Evolutionary conservation across 495 filamentous ascomycete genomes (phyloP).

Genomic region (Penicillium angulare): DNA sequence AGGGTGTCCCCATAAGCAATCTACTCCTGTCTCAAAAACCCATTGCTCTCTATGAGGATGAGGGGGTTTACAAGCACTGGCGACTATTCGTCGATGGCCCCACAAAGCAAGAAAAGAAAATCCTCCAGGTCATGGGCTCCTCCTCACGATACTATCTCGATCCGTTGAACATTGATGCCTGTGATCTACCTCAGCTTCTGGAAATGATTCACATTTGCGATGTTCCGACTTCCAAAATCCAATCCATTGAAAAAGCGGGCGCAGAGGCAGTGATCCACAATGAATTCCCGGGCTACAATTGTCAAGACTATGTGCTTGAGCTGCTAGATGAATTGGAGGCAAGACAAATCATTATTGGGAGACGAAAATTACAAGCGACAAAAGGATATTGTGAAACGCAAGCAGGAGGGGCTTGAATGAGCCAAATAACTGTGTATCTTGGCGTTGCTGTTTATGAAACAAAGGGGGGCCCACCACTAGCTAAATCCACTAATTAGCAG

Average conservation of each 20-base stretch:
- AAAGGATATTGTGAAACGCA: neutral
- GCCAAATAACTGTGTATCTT: too few relatives aligned
- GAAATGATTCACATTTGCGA: neutral
- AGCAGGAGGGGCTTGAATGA: neutral
- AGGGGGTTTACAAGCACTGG: slow-evolving; percentile 1
- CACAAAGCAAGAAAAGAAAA: neutral
- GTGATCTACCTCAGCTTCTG: neutral
- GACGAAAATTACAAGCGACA: neutral
- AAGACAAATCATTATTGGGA: neutral
- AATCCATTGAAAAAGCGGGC: neutral
- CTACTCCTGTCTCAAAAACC: too few relatives aligned
- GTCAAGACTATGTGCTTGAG: slow-evolving; percentile 4
- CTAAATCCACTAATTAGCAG: too few relatives aligned
- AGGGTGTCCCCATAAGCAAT: too few relatives aligned
- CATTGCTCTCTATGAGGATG: too few relatives aligned
- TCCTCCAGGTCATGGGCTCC: slow-evolving; percentile 1
- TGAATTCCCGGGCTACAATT: neutral
- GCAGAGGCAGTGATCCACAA: neutral
- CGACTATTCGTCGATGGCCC: slow-evolving; percentile 1
- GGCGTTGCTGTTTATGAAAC: too few relatives aligned
- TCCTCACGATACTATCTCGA: neutral
- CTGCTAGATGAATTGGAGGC: neutral
- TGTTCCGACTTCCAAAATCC: neutral
- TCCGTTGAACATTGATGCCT: neutral
- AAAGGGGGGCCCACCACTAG: too few relatives aligned